Evolutionary conservation across 2,329 filamentous ascomycete genomes (phyloP).

Genomic region (Fusarium fujikuroi): DNA sequence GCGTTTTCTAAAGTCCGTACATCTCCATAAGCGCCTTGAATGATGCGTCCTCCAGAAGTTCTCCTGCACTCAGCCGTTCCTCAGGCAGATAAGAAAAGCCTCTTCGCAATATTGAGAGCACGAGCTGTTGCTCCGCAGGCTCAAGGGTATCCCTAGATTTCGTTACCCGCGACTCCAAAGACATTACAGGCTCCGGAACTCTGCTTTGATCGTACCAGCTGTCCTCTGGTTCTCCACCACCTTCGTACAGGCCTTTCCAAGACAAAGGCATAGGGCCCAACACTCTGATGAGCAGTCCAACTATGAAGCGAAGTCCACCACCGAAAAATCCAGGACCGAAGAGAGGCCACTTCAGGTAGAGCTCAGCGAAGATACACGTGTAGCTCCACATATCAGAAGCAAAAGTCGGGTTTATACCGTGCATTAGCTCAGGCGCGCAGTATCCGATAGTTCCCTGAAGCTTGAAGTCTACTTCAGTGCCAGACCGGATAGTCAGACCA

Average conservation of each 20-base stretch:
- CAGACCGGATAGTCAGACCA: background rate
- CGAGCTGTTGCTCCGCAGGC: background rate
- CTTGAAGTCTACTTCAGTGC: background rate
- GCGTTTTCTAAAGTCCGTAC: rapidly evolving
- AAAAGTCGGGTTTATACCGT: background rate
- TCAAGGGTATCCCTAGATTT: rapidly evolving
- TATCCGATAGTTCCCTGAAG: background rate
- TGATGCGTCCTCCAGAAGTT: background rate
- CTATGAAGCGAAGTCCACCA: background rate
- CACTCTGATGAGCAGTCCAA: rapidly evolving
- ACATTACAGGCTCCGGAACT: rapidly evolving
- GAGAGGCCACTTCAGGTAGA: background rate
- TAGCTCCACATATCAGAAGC: background rate
- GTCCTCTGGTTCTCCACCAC: background rate
- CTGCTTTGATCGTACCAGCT: background rate
- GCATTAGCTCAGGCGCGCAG: background rate
- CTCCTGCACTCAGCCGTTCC: background rate
- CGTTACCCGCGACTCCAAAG: background rate
- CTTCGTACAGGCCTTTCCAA: background rate
- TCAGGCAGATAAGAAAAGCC: background rate
- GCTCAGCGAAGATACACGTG: background rate
- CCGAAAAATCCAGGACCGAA: rapidly evolving
- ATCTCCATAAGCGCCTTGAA: background rate
- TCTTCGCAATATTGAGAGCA: background rate
- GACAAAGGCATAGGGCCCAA: background rate